Evolutionary conservation across 352 stramenopile genomes (phyloP).

Genomic region (Globisporangium spinosum): DNA sequence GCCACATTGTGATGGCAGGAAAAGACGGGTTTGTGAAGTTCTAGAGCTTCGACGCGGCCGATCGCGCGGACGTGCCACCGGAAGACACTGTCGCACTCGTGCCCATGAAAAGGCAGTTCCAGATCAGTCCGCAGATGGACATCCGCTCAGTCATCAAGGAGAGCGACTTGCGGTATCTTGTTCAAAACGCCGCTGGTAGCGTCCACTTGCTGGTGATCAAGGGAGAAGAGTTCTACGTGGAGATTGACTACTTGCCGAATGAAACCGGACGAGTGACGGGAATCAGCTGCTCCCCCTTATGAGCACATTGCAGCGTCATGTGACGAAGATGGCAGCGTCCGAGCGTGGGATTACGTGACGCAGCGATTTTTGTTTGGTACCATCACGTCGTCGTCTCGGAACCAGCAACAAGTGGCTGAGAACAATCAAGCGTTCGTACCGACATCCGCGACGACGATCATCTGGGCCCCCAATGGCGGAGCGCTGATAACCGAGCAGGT

Average conservation of each 20-base stretch:
- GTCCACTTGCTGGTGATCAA: slow-evolving; percentile 48
- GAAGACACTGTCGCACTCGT: slow-evolving; percentile 81
- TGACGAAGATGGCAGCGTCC: slow-evolving; percentile 83
- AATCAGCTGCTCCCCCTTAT: slow-evolving; percentile 72
- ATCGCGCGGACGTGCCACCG: slow-evolving; percentile 78
- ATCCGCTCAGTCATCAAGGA: slow-evolving; percentile 66
- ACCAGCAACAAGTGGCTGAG: slow-evolving; percentile 13
- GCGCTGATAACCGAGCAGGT: slow-evolving; percentile 44
- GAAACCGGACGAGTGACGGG: slow-evolving; percentile 65
- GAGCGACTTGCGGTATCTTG: slow-evolving; percentile 36
- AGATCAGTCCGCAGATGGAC: slow-evolving; percentile 53
- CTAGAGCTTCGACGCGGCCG: slow-evolving; percentile 86
- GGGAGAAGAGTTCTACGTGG: slow-evolving; percentile 35
- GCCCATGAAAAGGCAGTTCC: slow-evolving; percentile 53
- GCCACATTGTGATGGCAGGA: slow-evolving; percentile 63
- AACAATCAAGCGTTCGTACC: slow-evolving; percentile 23
- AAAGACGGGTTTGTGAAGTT: slow-evolving; percentile 88
- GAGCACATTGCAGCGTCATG: slow-evolving; percentile 85
- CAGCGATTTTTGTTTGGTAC: slow-evolving; percentile 15
- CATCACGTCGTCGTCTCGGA: slow-evolving; percentile 11
- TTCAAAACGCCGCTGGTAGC: slow-evolving; percentile 54
- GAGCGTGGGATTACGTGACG: slow-evolving; percentile 84
- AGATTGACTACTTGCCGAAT: slow-evolving; percentile 58
- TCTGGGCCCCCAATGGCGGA: slow-evolving; percentile 59
- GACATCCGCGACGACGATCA: slow-evolving; percentile 50